These are phyloP conservation scores for Pyrenopolyporus hunteri DNA, from an alignment of 495 filamentous ascomycete species.

Conservation along the genomic window DNA sequence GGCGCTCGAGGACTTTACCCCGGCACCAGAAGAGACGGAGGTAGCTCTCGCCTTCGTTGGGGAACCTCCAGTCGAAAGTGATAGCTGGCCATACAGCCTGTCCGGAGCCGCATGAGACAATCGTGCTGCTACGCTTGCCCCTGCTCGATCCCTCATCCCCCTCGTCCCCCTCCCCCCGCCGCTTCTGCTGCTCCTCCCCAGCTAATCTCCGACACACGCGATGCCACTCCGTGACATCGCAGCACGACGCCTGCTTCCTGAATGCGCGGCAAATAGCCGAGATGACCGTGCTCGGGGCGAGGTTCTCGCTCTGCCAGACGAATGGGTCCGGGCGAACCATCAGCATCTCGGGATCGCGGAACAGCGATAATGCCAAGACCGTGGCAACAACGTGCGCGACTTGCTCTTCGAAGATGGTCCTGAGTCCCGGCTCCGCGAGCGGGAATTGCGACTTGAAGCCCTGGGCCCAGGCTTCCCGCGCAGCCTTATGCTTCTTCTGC, in stretches of 20 bases:
- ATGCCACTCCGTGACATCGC: slow-evolving; percentile 24
- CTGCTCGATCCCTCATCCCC: neutral
- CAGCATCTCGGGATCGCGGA: slow-evolving; percentile 2
- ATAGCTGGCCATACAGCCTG: slow-evolving; percentile 12
- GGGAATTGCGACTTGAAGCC: slow-evolving; percentile 2
- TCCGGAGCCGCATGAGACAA: neutral
- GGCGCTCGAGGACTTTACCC: neutral
- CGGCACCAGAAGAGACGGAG: slow-evolving; percentile 12
- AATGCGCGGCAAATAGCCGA: slow-evolving; percentile 3
- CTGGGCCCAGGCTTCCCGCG: neutral
- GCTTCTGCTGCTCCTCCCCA: neutral
- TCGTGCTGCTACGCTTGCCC: neutral
- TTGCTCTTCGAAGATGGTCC: slow-evolving; percentile 4
- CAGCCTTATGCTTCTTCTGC: neutral
- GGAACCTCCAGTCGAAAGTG: neutral
- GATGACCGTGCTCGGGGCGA: slow-evolving; percentile 15
- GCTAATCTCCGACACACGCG: slow-evolving; percentile 14
- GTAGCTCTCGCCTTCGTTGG: slow-evolving; percentile 5
- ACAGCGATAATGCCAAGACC: slow-evolving; percentile 12
- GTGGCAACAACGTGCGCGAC: slow-evolving; percentile 16
- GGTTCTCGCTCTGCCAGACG: neutral
- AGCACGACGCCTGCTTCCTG: neutral
- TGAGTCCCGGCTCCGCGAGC: neutral
- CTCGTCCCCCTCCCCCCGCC: too few species aligned
- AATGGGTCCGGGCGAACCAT: slow-evolving; percentile 14